Evolutionary conservation across 2,329 filamentous ascomycete genomes (phyloP), one percentile per base, ranked within the genome.

Genomic region (Lizonia empirigonia): DNA sequence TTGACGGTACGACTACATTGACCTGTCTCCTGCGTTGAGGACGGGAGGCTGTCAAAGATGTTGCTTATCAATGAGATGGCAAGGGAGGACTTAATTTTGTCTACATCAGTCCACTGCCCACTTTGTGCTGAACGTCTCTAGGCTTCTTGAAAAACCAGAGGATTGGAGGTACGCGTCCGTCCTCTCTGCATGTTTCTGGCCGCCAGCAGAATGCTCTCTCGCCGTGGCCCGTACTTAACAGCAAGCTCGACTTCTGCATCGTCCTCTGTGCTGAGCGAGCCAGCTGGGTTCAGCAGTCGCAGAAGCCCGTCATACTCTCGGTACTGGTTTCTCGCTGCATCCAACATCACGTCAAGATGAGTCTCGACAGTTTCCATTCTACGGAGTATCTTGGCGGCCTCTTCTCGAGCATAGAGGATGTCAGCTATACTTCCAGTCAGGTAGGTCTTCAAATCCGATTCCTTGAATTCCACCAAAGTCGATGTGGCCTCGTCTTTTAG

Each of bases 311-410:
- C 46, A n/a, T 48, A 52, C 33, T 50, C 55, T 6, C 38, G 44
- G 16, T 48, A 58, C 16, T 44, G 44, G 16, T 24, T 16, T 16
- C 26, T 50, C 12, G 52, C 54, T 18, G 51, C 50, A 19, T 44
- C 45, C 23, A 53, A n/a, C 29, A 57, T 29, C 7, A 16, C 42
- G 4, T 48, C 37, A n/a, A 64, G 42, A 18, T 41, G 27, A 8
- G 8, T 34, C 15, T 59, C 53, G n/a, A 50, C 22, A 19, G 33
- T 26, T n/a, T 52, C 34, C 19, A 20, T 48, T 34, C 39, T 32
- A 13, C 19, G 32, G 23, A 47, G 51, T 53, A 27, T 45, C 38
- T 38, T 40, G 13, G 41, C 42, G 16, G 20, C 34, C 15, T 54
- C 42, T 12, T 10, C 22, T 23, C 24, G 18, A 19, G 35, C 40